phyloP scores from a whole-genome alignment of 495 filamentous ascomycete genomes.

The Xeromyces bisporus region DNA sequence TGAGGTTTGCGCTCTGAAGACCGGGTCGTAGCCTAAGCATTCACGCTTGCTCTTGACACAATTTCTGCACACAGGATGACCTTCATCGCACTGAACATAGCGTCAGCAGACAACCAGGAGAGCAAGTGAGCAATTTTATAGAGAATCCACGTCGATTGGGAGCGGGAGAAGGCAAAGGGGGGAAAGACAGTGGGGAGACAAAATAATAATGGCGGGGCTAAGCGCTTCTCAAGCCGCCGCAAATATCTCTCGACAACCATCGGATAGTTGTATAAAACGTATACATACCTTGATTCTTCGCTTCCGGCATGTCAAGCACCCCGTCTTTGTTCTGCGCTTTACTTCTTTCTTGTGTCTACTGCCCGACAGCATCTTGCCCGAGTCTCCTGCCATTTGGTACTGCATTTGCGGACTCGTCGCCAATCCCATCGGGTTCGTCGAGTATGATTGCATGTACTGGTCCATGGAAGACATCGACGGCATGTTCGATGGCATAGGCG shows the following conservation, averaged over 20 bases:
- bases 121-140: neutral
- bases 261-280: no score
- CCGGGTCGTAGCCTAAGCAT: constrained; percentile 93
- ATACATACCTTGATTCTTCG: constrained; percentile 89
- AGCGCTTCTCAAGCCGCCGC: no score
- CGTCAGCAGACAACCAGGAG: constrained; percentile 1
- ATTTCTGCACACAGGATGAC: constrained; percentile 85
- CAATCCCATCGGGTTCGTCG: constrained; percentile 22
- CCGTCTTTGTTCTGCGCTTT: constrained; percentile 94
- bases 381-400: constrained; percentile 23
- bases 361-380: constrained; percentile 53
- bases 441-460: constrained; percentile 30
- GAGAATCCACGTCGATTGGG: no score
- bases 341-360: constrained; percentile 96
- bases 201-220: no score
- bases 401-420: constrained; percentile 19
- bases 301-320: constrained; percentile 92
- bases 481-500: constrained; percentile 21
- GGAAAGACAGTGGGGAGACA: constrained; percentile 12
- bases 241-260: no score
- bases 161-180: constrained; percentile 5
- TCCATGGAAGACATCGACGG: constrained; percentile 28
- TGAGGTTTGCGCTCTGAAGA: constrained; percentile 75
- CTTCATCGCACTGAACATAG: constrained; percentile 85
- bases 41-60: constrained; percentile 97